phyloP scores from a whole-genome alignment of 805 yeast species.

The Wickerhamomyces strasburgensis region DNA sequence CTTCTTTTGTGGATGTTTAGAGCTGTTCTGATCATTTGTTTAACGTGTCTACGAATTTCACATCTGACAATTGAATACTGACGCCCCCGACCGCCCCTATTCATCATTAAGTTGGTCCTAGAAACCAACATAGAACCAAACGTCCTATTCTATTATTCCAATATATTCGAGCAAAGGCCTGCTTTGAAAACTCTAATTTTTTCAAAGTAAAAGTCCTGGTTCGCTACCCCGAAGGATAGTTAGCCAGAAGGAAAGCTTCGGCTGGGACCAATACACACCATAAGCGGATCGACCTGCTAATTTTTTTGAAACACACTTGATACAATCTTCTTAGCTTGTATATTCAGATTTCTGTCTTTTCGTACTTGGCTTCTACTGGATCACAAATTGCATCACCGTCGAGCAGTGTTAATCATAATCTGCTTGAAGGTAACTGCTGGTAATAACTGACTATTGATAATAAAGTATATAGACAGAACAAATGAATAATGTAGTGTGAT shows the following conservation, averaged over 20 bases:
- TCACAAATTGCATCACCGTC: no score
- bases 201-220: neutral
- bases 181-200: neutral
- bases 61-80: slow-evolving; percentile 1
- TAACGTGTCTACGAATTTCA: neutral
- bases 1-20: no score
- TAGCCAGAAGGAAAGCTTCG: neutral
- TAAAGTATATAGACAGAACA: no score
- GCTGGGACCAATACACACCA: neutral
- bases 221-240: neutral
- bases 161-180: neutral
- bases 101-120: neutral
- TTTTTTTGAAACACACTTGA: no score
- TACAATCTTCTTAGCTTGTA: no score
- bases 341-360: no score
- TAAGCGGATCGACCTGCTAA: neutral
- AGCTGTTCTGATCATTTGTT: no score
- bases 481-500: no score
- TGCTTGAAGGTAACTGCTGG: no score
- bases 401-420: no score
- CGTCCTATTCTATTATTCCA: neutral
- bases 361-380: no score
- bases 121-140: neutral
- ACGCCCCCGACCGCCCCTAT: neutral
- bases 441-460: no score